phyloP scores from a whole-genome alignment of 2,329 filamentous ascomycete species.

The Fonsecaea monophora region DNA sequence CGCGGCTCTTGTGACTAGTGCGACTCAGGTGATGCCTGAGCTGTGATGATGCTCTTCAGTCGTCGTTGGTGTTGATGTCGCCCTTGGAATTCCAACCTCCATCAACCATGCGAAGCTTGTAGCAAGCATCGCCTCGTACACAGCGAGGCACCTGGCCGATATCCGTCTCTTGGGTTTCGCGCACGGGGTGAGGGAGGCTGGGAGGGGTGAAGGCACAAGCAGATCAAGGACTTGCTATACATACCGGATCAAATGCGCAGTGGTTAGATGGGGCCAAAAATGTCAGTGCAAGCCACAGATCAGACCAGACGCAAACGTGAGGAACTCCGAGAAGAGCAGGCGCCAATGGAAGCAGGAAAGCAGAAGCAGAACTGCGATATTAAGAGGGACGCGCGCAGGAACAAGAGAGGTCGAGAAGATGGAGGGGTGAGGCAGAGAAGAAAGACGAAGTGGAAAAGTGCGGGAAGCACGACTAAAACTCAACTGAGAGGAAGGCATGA shows the following conservation, averaged over 20 bases:
- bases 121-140: background rate
- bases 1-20: slow-evolving; percentile 2
- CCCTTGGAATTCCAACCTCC: slow-evolving; percentile 10
- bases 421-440: slow-evolving; percentile 33
- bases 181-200: slow-evolving; percentile 9
- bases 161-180: slow-evolving; percentile 18
- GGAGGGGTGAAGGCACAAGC: slow-evolving; percentile 12
- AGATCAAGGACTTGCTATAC: slow-evolving; percentile 23
- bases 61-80: background rate
- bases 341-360: slow-evolving; percentile 38
- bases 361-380: slow-evolving; percentile 38
- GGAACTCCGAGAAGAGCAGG: slow-evolving; percentile 39
- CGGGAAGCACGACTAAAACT: slow-evolving; percentile 31
- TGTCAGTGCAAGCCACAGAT: slow-evolving; percentile 38
- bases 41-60: slow-evolving; percentile 10
- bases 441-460: slow-evolving; percentile 34
- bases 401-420: slow-evolving; percentile 34
- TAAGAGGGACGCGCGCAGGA: slow-evolving; percentile 38
- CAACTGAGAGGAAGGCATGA: slow-evolving; percentile 13
- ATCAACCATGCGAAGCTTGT: background rate
- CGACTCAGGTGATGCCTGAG: background rate
- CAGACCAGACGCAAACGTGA: slow-evolving; percentile 35
- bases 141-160: background rate
- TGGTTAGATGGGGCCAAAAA: slow-evolving; percentile 38
- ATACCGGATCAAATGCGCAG: slow-evolving; percentile 39